Evolutionary conservation across 2,329 filamentous ascomycete genomes (phyloP).

Genomic region (Penicillium hesseltinei): DNA sequence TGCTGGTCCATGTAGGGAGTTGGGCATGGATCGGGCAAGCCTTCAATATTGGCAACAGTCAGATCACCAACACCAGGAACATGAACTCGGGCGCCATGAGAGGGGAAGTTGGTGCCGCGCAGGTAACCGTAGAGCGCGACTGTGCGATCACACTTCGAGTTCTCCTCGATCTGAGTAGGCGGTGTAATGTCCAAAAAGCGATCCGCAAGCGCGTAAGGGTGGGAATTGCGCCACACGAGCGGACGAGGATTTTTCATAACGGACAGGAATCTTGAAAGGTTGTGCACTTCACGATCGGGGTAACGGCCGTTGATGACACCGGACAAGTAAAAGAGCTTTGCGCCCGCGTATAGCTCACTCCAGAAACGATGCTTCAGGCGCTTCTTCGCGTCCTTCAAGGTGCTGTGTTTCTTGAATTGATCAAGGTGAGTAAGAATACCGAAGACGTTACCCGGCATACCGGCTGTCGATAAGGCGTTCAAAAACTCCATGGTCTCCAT

Average conservation of each 20-base stretch:
- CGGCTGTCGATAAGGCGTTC: conserved; percentile 86
- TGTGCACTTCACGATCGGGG: conserved; percentile 93
- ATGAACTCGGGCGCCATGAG: conserved; percentile 81
- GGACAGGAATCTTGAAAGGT: conserved; percentile 88
- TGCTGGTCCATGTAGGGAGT: conserved; percentile 89
- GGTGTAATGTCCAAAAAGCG: conserved; percentile 94
- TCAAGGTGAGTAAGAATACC: conserved; percentile 95
- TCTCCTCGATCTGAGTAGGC: conserved; percentile 82
- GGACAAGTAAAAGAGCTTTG: conserved; percentile 94
- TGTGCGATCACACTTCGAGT: conserved; percentile 85
- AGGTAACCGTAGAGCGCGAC: conserved; percentile 92
- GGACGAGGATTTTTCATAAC: conserved; percentile 99
- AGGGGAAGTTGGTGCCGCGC: conserved; percentile 88
- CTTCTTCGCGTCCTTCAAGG: conserved; percentile 92
- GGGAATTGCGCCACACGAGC: conserved; percentile 93
- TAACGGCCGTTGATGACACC: conserved; percentile 96
- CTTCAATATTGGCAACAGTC: conserved; percentile 77
- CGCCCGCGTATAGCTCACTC: conserved; percentile 95
- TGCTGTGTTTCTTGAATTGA: conserved; percentile 89
- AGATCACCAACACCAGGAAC: conserved; percentile 90
- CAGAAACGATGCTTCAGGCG: conserved; percentile 91
- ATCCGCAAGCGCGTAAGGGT: conserved; percentile 91
- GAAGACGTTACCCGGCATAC: conserved; percentile 98
- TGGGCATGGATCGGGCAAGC: conserved; percentile 89
- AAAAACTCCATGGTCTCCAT: conserved; percentile 99